Evolutionary conservation across 495 filamentous ascomycete species (phyloP), one percentile per base, ranked within the genome.

Genomic region (Penicillium alfredii): DNA sequence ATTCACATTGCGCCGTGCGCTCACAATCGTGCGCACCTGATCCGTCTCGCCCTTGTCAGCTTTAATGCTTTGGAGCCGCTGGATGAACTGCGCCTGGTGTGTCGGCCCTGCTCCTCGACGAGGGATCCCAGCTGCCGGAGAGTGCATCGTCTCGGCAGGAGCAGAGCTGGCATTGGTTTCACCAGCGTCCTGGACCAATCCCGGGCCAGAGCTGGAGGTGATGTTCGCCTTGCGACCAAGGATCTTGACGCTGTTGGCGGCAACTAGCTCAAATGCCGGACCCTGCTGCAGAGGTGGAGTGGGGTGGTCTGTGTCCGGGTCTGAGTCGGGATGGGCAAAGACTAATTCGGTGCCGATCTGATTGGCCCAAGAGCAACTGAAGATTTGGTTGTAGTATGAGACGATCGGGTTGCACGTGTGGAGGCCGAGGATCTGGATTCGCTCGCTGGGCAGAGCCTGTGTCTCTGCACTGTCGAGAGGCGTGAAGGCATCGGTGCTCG

Each of bases 311-410:
- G 32, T 14, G 4, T 53, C 47, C 61, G 34, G 68, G 45, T 18
- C 53, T 35, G 42, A 44, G 35, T 62, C 60, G 32, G 71, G 76
- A 1, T 61, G 59, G 0, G 76, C 63, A 37, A 95, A 80, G 38
- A 88, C 69, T 43, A 94, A 53, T 31, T 93, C 85, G 0, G 86
- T 92, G 20, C 88, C 88, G 3, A 90, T 70, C 39, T 85, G 82
- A 29, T 80, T 70, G 19, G 72, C 71, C 88, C 88, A 95, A 18
- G 72, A 55, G 38, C 86, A 89, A 44, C 73, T 78, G 56, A 85
- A 88, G 21, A 88, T 62, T 33, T 77, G 75, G 30, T 81, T 81
- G 28, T 81, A 68, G 66, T 90, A 88, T 3, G 78, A 78, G 30
- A 92, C 64, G 19, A 93, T 58, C 0, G 88, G 88, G 42, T 84